Conservation (phyloP, 2,329 filamentous ascomycete genomes). For the Uncinocarpus reesii region DNA sequence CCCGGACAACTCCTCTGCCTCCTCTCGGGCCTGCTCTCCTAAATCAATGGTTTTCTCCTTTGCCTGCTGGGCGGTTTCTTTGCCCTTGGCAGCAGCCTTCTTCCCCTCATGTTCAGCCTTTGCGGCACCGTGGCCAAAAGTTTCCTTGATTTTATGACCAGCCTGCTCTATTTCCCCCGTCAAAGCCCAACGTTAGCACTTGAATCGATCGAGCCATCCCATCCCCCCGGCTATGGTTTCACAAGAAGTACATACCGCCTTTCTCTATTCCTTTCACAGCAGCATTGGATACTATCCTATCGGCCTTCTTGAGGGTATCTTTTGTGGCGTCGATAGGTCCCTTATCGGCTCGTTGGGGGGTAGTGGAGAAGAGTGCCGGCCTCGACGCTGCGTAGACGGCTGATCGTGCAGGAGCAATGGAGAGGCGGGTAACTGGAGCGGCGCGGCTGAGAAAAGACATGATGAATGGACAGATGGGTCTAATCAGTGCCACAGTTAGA, state of each 20-base stretch:
- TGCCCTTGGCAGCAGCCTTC: conserved; percentile 26
- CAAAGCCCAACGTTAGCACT: too few relatives aligned
- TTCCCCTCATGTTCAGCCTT: conserved; percentile 33
- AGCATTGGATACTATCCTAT: conserved; percentile 45
- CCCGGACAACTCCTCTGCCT: conserved; percentile 22
- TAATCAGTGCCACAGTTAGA: neutral
- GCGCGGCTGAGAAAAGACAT: conserved; percentile 33
- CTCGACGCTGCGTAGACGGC: conserved; percentile 17
- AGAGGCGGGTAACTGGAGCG: conserved; percentile 23
- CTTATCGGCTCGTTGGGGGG: conserved; percentile 38
- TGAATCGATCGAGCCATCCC: too few relatives aligned
- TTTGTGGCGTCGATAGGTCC: conserved; percentile 46
- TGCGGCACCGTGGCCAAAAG: conserved; percentile 30
- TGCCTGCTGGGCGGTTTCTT: conserved; percentile 24
- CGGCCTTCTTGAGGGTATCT: conserved; percentile 49
- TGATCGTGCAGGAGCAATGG: conserved; percentile 17
- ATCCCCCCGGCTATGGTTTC: neutral
- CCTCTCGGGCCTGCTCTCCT: conserved; percentile 22
- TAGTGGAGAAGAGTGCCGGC: conserved; percentile 42
- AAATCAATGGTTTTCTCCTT: conserved; percentile 29
- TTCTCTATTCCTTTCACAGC: conserved; percentile 54
- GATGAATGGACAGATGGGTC: neutral
- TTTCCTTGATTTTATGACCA: conserved; percentile 37
- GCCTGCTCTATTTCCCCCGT: conserved; percentile 39
- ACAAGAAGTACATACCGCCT: conserved; percentile 41